A percentile compares a stretch with the other conserved stretches of the same genome.
Conservation (phyloP, 1,284 basidiomycete species). For the Mycocalia duriaeana region DNA sequence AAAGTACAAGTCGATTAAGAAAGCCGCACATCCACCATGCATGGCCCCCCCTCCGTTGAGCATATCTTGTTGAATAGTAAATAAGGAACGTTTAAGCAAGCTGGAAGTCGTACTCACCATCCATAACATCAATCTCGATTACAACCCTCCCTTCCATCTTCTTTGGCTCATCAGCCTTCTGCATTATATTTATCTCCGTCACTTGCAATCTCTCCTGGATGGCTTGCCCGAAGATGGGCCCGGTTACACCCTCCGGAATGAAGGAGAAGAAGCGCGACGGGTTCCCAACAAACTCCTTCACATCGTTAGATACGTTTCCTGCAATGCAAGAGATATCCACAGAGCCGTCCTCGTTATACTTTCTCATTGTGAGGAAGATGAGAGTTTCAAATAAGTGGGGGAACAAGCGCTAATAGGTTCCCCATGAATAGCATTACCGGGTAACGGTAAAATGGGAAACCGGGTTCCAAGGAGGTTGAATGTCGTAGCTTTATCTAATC, state of each 20-base stretch:
- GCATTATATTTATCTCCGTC: constrained; percentile 38
- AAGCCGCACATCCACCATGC: constrained; percentile 50
- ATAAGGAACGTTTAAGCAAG: background rate
- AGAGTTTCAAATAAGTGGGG: no score
- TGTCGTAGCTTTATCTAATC: no score
- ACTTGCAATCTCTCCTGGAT: constrained; percentile 29
- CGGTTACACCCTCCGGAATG: background rate
- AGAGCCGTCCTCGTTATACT: background rate
- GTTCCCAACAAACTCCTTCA: constrained; percentile 30
- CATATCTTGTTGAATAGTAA: constrained; percentile 39
- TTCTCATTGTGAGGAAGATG: background rate
- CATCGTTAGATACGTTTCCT: constrained; percentile 38
- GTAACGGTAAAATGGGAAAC: no score
- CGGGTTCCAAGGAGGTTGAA: no score
- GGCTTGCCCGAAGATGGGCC: constrained; percentile 27
- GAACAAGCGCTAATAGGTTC: no score
- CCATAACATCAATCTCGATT: constrained; percentile 39
- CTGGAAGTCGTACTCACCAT: constrained; percentile 31
- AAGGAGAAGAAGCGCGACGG: constrained; percentile 7
- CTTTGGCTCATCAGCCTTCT: constrained; percentile 39
- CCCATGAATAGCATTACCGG: no score
- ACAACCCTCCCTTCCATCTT: constrained; percentile 44
- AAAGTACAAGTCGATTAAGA: constrained; percentile 45
- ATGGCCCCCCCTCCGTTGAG: constrained; percentile 38
- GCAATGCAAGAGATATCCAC: constrained; percentile 26